phyloP scores from a whole-genome alignment of 2,329 filamentous ascomycete genomes.

The Penicillium italicum region DNA sequence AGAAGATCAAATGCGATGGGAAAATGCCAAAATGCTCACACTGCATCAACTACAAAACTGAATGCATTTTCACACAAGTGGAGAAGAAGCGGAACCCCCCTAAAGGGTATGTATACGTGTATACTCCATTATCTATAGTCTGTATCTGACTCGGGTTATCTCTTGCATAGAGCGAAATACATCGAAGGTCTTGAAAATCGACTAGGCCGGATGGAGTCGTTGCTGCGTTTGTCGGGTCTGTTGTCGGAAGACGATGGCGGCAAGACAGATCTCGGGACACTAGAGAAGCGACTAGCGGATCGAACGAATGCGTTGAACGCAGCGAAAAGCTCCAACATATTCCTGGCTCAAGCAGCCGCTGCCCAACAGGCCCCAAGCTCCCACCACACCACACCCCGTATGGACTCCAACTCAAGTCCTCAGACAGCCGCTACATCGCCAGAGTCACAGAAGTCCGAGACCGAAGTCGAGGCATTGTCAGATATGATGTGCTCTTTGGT shows the following conservation, averaged over 20 bases:
- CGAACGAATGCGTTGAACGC: slow-evolving; percentile 40
- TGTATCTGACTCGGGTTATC: slow-evolving; percentile 38
- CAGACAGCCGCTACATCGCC: slow-evolving; percentile 52
- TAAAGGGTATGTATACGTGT: slow-evolving; percentile 69
- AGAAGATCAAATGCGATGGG: slow-evolving; percentile 93
- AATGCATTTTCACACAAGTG: slow-evolving; percentile 94
- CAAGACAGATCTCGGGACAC: slow-evolving; percentile 78
- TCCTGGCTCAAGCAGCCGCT: slow-evolving; percentile 24
- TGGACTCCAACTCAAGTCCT: slow-evolving; percentile 49
- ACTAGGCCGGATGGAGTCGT: slow-evolving; percentile 89
- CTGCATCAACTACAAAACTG: slow-evolving; percentile 96
- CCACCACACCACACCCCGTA: slow-evolving; percentile 46
- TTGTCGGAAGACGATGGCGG: slow-evolving; percentile 81
- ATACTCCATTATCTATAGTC: neutral
- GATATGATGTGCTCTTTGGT: slow-evolving; percentile 99
- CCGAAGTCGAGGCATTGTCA: slow-evolving; percentile 81
- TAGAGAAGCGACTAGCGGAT: slow-evolving; percentile 72
- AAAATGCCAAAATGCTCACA: slow-evolving; percentile 93
- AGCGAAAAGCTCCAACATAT: slow-evolving; percentile 32
- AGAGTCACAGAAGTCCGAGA: slow-evolving; percentile 53
- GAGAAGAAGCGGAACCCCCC: slow-evolving; percentile 98
- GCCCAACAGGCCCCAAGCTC: slow-evolving; percentile 34
- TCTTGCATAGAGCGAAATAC: slow-evolving; percentile 71
- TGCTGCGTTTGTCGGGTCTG: slow-evolving; percentile 80
- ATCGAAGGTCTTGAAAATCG: slow-evolving; percentile 96